Conservation (phyloP, 2,329 filamentous ascomycete species). For the Sclerotinia trifoliorum region DNA sequence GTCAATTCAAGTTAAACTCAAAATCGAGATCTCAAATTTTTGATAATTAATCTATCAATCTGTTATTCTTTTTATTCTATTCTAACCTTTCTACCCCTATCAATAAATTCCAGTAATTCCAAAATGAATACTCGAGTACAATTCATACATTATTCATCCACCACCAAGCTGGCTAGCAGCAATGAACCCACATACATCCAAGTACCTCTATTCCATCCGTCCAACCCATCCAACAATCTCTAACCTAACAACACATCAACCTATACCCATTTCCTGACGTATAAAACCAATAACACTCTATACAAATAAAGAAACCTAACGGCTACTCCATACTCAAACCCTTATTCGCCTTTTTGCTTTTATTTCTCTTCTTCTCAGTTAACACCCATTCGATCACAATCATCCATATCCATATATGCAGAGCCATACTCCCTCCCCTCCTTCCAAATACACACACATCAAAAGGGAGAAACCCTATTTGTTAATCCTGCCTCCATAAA, state of each 20-base stretch:
- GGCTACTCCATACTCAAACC: background rate
- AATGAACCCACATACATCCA: background rate
- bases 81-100: background rate
- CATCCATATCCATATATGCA: too few species aligned
- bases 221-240: background rate
- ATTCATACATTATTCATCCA: too few species aligned
- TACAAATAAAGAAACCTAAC: background rate
- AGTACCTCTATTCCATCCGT: background rate
- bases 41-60: too few species aligned
- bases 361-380: too few species aligned
- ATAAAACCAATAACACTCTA: background rate
- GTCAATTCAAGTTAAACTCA: background rate
- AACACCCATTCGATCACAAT: too few species aligned
- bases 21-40: background rate
- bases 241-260: too few species aligned
- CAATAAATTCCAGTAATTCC: too few species aligned
- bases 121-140: too few species aligned
- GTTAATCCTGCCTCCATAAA: constrained; percentile 12
- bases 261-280: too few species aligned
- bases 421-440: background rate
- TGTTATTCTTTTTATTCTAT: background rate
- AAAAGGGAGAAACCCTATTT: background rate
- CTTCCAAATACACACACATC: background rate
- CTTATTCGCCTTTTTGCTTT: too few species aligned
- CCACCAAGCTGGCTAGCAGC: too few species aligned